phyloP scores from a whole-genome alignment of 306 rosid genomes.

The Sophora flavescens region DNA sequence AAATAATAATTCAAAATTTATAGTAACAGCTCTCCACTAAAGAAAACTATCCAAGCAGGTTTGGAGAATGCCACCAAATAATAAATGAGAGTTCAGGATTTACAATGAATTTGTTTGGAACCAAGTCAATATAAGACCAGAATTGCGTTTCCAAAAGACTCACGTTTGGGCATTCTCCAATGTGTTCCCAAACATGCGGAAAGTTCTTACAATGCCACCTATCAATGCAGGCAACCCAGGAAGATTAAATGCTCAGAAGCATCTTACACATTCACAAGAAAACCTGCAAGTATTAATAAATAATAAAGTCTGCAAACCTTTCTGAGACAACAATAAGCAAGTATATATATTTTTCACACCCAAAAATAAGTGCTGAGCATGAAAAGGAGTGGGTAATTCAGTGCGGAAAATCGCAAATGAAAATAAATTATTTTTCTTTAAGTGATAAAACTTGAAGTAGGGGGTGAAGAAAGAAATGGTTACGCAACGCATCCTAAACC shows the following conservation, averaged over 20 bases:
- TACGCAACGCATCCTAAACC: no score
- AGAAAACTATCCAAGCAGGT: constrained; percentile 57
- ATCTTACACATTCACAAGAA: constrained; percentile 53
- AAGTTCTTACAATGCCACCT: constrained; percentile 48
- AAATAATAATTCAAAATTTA: constrained; percentile 64
- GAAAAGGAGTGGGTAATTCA: neutral
- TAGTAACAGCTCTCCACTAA: constrained; percentile 51
- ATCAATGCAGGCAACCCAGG: constrained; percentile 59
- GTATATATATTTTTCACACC: constrained; percentile 21
- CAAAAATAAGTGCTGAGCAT: neutral
- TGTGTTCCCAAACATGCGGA: no score
- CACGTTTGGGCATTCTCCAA: no score
- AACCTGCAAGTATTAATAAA: constrained; percentile 61
- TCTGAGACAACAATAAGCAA: constrained; percentile 34
- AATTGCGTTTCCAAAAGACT: no score
- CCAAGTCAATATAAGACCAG: no score
- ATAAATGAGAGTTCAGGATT: constrained; percentile 55
- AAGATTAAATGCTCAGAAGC: constrained; percentile 60
- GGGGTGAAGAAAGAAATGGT: no score
- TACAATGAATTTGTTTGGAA: constrained; percentile 28
- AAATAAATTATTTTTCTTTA: neutral
- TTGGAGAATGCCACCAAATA: constrained; percentile 59
- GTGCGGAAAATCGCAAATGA: neutral
- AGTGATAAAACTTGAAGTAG: no score
- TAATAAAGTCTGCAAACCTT: constrained; percentile 24